A percentile compares a stretch with the other conserved stretches of the same genome.
These are phyloP conservation scores for Pleurotus platypus DNA, from an alignment of 768 basidiomycete species.

Conservation along the genomic window DNA sequence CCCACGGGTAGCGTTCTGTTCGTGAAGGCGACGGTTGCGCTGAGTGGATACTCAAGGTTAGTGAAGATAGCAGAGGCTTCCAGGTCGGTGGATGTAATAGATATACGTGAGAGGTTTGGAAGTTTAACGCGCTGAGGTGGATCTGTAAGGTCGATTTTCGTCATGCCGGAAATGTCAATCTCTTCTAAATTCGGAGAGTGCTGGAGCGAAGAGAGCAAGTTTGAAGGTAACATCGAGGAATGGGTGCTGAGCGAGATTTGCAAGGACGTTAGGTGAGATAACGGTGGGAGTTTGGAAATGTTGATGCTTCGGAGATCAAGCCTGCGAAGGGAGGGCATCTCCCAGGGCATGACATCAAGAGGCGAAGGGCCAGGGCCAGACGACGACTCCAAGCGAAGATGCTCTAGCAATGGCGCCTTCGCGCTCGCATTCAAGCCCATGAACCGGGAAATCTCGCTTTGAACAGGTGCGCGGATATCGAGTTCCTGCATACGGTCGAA, in stretches of 20 bases:
- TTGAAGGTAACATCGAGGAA: neutral
- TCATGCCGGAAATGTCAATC: neutral
- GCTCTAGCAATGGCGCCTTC: neutral
- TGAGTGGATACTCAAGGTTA: no score
- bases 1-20: neutral
- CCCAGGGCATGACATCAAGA: neutral
- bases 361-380: neutral
- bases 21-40: no score
- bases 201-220: neutral
- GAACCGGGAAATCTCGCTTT: neutral
- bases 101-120: neutral
- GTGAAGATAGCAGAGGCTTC: neutral
- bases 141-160: neutral
- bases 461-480: neutral
- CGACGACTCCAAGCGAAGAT: neutral
- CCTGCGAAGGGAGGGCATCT: neutral
- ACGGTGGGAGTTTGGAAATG: neutral
- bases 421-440: neutral
- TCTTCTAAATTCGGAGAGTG: neutral
- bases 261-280: neutral
- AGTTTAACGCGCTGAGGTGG: neutral
- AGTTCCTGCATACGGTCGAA: neutral
- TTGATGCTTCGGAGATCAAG: neutral
- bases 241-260: neutral
- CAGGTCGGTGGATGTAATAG: neutral